Conservation (phyloP, 2,329 filamentous ascomycete genomes). For the Dactylellina haptotyla region DNA sequence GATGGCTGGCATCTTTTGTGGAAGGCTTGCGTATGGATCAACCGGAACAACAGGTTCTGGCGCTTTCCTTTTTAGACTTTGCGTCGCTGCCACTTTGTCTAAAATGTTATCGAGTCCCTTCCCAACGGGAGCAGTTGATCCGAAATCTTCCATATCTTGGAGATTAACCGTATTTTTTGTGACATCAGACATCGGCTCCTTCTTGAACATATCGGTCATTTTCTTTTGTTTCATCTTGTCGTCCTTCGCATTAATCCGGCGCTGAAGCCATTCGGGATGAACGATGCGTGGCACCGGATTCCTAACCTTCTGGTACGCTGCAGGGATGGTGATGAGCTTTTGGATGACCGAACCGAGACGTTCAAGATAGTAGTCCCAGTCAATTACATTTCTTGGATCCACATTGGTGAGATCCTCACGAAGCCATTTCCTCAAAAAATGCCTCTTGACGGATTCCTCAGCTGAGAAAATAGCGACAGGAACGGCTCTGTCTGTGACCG, state of each 20-base stretch:
- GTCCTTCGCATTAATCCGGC: constrained; percentile 91
- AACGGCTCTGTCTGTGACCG: constrained; percentile 92
- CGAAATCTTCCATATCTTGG: constrained; percentile 77
- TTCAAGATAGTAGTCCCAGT: constrained; percentile 98
- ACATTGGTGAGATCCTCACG: constrained; percentile 91
- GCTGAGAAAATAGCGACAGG: constrained; percentile 98
- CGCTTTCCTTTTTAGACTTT: constrained; percentile 78
- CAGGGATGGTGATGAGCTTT: constrained; percentile 98
- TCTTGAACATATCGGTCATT: constrained; percentile 86
- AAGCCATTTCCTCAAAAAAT: constrained; percentile 93
- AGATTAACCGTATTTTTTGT: constrained; percentile 28
- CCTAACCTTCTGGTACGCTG: constrained; percentile 89
- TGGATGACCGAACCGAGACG: constrained; percentile 96
- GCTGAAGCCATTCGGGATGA: constrained; percentile 96
- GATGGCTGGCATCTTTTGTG: constrained; percentile 83
- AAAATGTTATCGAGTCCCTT: constrained; percentile 69
- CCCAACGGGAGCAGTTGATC: constrained; percentile 73
- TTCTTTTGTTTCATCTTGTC: constrained; percentile 99
- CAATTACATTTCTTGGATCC: constrained; percentile 86
- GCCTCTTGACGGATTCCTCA: constrained; percentile 84
- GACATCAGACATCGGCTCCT: constrained; percentile 38
- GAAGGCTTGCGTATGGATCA: constrained; percentile 84
- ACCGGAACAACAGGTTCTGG: constrained; percentile 73
- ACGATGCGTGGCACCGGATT: constrained; percentile 94
- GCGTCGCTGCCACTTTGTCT: constrained; percentile 64